Evolutionary conservation across 2,329 filamentous ascomycete species (phyloP).

Genomic region (Fusarium sp.): DNA sequence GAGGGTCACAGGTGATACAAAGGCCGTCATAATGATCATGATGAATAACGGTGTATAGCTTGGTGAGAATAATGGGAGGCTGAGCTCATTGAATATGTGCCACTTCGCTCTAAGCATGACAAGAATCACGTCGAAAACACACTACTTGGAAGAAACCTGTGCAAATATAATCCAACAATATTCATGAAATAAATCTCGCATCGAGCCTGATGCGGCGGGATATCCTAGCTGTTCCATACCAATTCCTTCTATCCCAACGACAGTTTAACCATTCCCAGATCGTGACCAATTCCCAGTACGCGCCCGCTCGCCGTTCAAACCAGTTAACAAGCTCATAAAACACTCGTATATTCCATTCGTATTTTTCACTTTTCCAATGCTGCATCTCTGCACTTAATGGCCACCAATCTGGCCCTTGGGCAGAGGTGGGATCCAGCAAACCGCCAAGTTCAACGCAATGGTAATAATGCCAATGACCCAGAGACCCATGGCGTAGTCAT

Average conservation of each 20-base stretch:
- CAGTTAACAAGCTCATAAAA: background rate
- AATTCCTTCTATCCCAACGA: background rate
- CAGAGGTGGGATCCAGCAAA: slow-evolving; percentile 65
- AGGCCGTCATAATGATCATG: background rate
- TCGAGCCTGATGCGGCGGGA: slow-evolving; percentile 3
- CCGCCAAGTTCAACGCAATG: slow-evolving; percentile 72
- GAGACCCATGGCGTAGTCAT: slow-evolving; percentile 72
- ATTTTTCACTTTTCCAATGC: background rate
- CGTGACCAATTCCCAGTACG: background rate
- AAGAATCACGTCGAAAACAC: background rate
- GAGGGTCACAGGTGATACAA: background rate
- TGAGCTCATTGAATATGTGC: background rate
- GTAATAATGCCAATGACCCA: slow-evolving; percentile 86
- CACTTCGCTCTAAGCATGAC: background rate
- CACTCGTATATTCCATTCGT: background rate
- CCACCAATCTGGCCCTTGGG: slow-evolving; percentile 56
- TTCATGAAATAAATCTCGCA: slow-evolving; percentile 1
- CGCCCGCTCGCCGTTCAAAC: background rate
- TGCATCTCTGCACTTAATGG: slow-evolving; percentile 23
- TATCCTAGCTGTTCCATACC: slow-evolving; percentile 13
- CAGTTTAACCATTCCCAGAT: background rate
- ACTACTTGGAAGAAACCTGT: background rate
- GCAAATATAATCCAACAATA: background rate
- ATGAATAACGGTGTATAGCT: background rate
- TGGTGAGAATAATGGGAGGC: background rate